Evolutionary conservation across 192 early-diverging fungal genomes (phyloP).

Genomic region (Pilaira anomala): DNA sequence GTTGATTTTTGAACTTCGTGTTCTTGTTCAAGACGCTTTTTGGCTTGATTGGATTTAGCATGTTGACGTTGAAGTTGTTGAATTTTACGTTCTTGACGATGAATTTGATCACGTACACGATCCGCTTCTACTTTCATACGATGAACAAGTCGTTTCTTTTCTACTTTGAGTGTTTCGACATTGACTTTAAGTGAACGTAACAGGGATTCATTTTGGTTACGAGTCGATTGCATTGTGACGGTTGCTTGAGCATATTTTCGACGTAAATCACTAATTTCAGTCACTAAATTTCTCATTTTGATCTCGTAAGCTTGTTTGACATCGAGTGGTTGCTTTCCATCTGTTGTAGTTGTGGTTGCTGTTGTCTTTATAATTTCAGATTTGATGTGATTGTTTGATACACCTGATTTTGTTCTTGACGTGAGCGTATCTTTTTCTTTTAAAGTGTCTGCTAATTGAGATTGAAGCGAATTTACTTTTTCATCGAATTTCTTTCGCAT

Average conservation of each 20-base stretch:
- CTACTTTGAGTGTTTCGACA: slow-evolving; percentile 67
- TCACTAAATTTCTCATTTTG: slow-evolving; percentile 54
- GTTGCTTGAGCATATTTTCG: slow-evolving; percentile 57
- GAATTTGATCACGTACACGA: slow-evolving; percentile 56
- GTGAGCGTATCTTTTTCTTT: slow-evolving; percentile 63
- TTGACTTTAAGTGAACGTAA: slow-evolving; percentile 61
- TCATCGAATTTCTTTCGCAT: slow-evolving; percentile 68
- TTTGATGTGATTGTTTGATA: neutral
- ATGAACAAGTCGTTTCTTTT: slow-evolving; percentile 74
- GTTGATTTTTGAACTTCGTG: slow-evolving; percentile 52
- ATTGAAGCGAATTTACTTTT: slow-evolving; percentile 60
- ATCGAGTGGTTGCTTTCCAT: slow-evolving; percentile 26
- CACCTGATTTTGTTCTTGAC: neutral
- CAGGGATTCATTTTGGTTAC: slow-evolving; percentile 56
- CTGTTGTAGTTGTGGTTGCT: neutral
- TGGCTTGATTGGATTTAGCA: slow-evolving; percentile 44
- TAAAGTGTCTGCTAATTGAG: slow-evolving; percentile 50
- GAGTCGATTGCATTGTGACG: slow-evolving; percentile 43
- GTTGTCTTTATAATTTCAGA: neutral
- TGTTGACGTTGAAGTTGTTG: slow-evolving; percentile 56
- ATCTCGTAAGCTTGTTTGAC: slow-evolving; percentile 45
- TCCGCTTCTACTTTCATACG: slow-evolving; percentile 69
- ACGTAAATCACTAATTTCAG: slow-evolving; percentile 50
- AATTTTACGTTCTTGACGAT: slow-evolving; percentile 54
- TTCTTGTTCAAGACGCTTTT: slow-evolving; percentile 52